Percentiles rank a stretch among this genome's conserved stretches.
Conservation (phyloP, 306 rosid genomes). For the Dryas drummondii region DNA sequence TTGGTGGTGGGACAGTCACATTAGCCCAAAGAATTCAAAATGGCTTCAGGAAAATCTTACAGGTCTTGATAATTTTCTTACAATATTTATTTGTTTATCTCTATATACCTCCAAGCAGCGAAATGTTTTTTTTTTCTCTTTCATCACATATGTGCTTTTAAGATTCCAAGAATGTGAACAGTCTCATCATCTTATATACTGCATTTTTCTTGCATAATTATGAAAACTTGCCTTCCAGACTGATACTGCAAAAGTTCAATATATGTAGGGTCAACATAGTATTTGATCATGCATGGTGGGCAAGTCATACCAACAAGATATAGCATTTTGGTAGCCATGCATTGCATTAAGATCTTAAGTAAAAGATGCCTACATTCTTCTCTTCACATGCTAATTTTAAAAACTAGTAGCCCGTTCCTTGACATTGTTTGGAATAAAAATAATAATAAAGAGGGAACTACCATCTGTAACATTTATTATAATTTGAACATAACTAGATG, state of each 20-base stretch:
- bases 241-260: no score
- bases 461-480: not conserved
- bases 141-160: not conserved
- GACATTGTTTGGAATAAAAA: not conserved
- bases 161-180: no score
- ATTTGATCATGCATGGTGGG: not conserved
- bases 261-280: no score
- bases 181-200: no score
- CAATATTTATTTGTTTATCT: not conserved
- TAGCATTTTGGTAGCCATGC: not conserved
- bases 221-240: no score
- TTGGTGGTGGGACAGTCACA: conserved; percentile 99
- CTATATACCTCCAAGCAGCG: not conserved
- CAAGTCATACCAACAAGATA: not conserved
- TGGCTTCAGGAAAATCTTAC: conserved; percentile 99
- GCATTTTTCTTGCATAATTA: no score
- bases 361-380: not conserved
- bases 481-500: not conserved
- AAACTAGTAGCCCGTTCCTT: not conserved
- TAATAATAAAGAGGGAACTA: not conserved
- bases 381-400: not conserved
- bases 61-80: conserved; percentile 46
- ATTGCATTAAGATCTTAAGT: not conserved
- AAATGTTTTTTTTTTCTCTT: not conserved
- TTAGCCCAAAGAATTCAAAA: conserved; percentile 91